Conservation (phyloP, 305 asterid genomes). For the Solanum hybrid region DNA sequence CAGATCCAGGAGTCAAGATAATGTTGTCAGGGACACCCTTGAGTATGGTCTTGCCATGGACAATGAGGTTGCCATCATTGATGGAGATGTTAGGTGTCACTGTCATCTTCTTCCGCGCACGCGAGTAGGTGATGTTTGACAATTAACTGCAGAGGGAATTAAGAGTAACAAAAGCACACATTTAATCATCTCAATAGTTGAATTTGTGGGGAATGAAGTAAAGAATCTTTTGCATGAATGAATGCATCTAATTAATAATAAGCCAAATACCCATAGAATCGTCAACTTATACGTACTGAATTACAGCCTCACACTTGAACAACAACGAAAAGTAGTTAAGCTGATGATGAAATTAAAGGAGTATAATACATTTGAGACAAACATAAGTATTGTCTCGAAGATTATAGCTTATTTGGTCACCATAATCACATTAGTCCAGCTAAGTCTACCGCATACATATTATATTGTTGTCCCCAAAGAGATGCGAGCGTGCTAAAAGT, state of each 20-base stretch:
- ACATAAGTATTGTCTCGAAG: not conserved
- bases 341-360: not conserved
- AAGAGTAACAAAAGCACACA: constrained; percentile 1
- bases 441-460: not conserved
- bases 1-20: constrained; percentile 70
- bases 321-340: not conserved
- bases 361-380: not conserved
- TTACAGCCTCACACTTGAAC: not conserved
- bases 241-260: not conserved
- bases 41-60: constrained; percentile 85
- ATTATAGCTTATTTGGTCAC: not conserved
- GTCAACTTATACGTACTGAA: not conserved
- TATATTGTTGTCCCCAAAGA: not conserved
- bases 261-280: not conserved
- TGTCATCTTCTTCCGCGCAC: constrained; percentile 42
- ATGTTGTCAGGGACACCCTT: constrained; percentile 76
- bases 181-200: not conserved
- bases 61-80: constrained; percentile 73
- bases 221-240: not conserved
- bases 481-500: not conserved
- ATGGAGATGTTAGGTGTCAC: constrained; percentile 75
- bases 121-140: constrained; percentile 12
- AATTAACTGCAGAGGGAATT: constrained; percentile 26
- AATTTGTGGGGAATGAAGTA: not conserved
- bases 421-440: not conserved